Conservation (phyloP, 805 yeast species). For the Brettanomyces nanus region DNA sequence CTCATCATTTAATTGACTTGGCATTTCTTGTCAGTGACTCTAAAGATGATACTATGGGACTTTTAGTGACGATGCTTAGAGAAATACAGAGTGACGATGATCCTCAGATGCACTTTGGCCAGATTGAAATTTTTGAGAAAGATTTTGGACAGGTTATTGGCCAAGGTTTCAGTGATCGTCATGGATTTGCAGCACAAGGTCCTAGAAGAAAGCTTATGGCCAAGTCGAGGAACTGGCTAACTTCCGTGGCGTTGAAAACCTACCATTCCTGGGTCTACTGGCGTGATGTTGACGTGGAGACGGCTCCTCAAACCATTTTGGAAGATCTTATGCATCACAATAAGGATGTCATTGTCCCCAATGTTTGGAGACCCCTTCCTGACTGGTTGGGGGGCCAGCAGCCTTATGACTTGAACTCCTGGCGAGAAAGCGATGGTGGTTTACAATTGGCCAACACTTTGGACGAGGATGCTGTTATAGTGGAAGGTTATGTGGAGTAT, state of each 20-base stretch:
- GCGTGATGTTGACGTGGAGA: slow-evolving; percentile 98
- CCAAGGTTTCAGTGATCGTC: slow-evolving; percentile 87
- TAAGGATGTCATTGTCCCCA: slow-evolving; percentile 89
- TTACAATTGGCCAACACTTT: slow-evolving; percentile 63
- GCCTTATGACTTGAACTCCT: slow-evolving; percentile 76
- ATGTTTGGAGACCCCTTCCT: slow-evolving; percentile 85
- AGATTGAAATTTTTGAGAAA: slow-evolving; percentile 80
- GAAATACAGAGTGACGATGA: slow-evolving; percentile 62
- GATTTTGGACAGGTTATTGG: slow-evolving; percentile 93
- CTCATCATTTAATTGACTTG: slow-evolving; percentile 47
- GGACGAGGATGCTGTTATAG: slow-evolving; percentile 93
- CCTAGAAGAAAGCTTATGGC: slow-evolving; percentile 95
- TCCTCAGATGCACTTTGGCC: slow-evolving; percentile 60
- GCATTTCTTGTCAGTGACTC: slow-evolving; percentile 89
- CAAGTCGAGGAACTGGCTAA: slow-evolving; percentile 89
- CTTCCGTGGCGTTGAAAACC: slow-evolving; percentile 79
- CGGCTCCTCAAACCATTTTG: slow-evolving; percentile 72
- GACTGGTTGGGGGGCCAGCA: slow-evolving; percentile 82
- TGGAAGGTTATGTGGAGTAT: slow-evolving; percentile 94
- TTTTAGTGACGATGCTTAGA: slow-evolving; percentile 46
- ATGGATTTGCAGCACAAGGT: slow-evolving; percentile 94
- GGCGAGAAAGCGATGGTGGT: slow-evolving; percentile 84
- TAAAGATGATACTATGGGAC: slow-evolving; percentile 76
- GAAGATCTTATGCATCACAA: slow-evolving; percentile 92
- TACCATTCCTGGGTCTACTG: slow-evolving; percentile 95